Percentiles rank a stretch among this genome's conserved stretches.
phyloP scores from a whole-genome alignment of 805 yeast genomes.

The Candida takata region DNA sequence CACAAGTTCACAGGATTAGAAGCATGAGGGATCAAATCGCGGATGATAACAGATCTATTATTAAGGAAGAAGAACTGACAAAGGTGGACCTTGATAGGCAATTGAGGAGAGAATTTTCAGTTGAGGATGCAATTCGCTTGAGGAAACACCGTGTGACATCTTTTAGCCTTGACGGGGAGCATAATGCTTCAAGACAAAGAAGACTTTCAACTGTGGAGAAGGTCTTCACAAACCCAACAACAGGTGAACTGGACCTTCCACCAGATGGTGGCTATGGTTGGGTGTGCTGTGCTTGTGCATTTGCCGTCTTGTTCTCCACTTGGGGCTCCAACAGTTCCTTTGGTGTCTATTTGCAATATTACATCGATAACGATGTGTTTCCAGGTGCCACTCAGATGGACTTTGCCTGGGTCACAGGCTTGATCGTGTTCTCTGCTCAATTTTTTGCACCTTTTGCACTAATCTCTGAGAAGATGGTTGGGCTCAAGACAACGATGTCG shows the following conservation, averaged over 20 bases:
- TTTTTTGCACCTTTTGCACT: conserved; percentile 51
- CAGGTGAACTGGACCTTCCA: conserved; percentile 30
- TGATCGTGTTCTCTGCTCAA: conserved; percentile 51
- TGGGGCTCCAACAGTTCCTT: conserved; percentile 65
- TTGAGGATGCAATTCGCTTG: conserved; percentile 12
- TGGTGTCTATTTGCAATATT: conserved; percentile 55
- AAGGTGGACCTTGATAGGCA: conserved; percentile 9
- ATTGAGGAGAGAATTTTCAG: conserved; percentile 11
- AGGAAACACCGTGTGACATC: conserved; percentile 1
- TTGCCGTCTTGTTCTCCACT: conserved; percentile 46
- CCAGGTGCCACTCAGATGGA: conserved; percentile 50
- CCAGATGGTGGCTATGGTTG: conserved; percentile 71
- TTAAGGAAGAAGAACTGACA: conserved; percentile 8
- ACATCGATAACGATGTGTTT: conserved; percentile 43
- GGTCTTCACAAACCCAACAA: conserved; percentile 29
- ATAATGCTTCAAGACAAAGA: conserved; percentile 1
- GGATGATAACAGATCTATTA: conserved; percentile 12
- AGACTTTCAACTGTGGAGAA: conserved; percentile 15
- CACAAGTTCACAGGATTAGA: conserved; percentile 7
- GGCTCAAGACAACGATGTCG: conserved; percentile 39
- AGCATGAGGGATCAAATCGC: conserved; percentile 9
- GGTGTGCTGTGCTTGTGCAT: conserved; percentile 48
- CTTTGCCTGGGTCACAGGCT: conserved; percentile 63
- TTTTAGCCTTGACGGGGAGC: neutral
- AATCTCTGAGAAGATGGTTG: conserved; percentile 40